Conservation (phyloP, 129 eudicot genomes). For the Escallonia herrerae region DNA sequence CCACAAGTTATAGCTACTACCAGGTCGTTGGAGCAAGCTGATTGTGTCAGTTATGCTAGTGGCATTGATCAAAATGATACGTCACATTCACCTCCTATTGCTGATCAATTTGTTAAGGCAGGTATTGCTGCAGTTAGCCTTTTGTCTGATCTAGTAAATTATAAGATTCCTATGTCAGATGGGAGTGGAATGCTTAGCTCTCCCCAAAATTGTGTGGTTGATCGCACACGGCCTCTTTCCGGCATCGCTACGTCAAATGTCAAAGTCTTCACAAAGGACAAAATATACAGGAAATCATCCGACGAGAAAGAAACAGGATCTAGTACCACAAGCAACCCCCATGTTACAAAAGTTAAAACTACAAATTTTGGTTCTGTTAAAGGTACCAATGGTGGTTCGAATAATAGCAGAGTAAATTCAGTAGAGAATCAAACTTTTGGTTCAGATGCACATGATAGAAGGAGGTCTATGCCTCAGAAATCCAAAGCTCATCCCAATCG, state of each 20-base stretch:
- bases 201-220: conserved; percentile 41
- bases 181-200: conserved; percentile 48
- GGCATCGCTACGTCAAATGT: conserved; percentile 28
- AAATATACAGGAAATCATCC: conserved; percentile 28
- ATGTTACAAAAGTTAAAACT: conserved; percentile 30
- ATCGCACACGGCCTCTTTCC: conserved; percentile 33
- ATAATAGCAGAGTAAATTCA: conserved; percentile 13
- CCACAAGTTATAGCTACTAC: conserved; percentile 30
- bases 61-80: conserved; percentile 21
- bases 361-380: conserved; percentile 30
- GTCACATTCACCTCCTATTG: conserved; percentile 41
- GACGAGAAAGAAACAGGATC: conserved; percentile 26
- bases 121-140: conserved; percentile 89
- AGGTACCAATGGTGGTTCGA: conserved; percentile 17
- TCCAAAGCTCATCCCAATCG: conserved; percentile 41
- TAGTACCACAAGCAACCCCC: conserved; percentile 18
- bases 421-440: conserved; percentile 15
- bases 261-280: conserved; percentile 37
- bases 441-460: conserved; percentile 20
- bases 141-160: conserved; percentile 66
- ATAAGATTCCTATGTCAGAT: conserved; percentile 61
- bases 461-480: conserved; percentile 36
- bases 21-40: conserved; percentile 22
- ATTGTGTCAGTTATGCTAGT: conserved; percentile 47
- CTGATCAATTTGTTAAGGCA: conserved; percentile 78